Conservation (phyloP, 257 asterid genomes). For the Lycium barbarum region DNA sequence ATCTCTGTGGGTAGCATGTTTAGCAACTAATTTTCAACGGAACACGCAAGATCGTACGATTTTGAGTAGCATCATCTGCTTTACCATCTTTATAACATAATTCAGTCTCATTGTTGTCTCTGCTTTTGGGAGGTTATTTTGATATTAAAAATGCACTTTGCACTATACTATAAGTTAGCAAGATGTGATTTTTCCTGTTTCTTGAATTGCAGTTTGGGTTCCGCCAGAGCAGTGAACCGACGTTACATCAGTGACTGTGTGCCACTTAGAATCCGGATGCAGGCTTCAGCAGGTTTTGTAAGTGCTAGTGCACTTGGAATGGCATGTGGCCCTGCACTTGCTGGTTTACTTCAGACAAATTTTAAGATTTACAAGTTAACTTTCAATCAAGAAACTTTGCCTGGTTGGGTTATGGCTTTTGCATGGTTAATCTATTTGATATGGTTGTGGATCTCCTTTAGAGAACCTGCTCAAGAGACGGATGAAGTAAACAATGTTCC, state of each 20-base stretch:
- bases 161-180: constrained; percentile 13
- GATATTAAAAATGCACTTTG: background rate
- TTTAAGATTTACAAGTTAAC: constrained; percentile 73
- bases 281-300: constrained; percentile 99
- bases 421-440: constrained; percentile 75
- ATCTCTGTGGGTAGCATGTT: background rate
- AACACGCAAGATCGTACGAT: background rate
- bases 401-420: constrained; percentile 97
- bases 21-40: background rate
- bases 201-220: constrained; percentile 77
- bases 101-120: background rate
- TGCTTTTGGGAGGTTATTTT: background rate
- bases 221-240: constrained; percentile 97
- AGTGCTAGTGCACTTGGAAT: constrained; percentile 99
- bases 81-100: background rate
- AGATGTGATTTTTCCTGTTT: constrained; percentile 5
- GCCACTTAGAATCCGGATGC: constrained; percentile 90
- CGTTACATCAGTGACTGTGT: constrained; percentile 97
- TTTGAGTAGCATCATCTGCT: constrained; percentile 12
- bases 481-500: constrained; percentile 45
- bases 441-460: constrained; percentile 86
- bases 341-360: constrained; percentile 80
- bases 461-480: constrained; percentile 71
- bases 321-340: constrained; percentile 99
- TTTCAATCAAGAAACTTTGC: constrained; percentile 83